These are phyloP conservation scores for Phaeosphaeria sp. DNA, from an alignment of 2,329 filamentous ascomycete genomes.

Conservation along the genomic window DNA sequence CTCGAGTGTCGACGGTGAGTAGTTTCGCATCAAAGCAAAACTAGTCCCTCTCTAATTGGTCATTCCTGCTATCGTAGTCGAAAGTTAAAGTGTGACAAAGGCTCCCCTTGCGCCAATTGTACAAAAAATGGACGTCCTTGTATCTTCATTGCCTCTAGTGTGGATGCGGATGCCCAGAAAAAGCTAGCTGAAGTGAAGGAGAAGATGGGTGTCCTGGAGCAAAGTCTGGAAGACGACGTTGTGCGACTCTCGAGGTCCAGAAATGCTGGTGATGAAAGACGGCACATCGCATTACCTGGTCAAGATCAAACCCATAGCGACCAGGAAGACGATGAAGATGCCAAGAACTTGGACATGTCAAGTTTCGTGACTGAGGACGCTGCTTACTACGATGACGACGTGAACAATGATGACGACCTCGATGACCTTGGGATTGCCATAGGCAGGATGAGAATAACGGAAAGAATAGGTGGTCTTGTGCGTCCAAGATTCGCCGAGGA, in stretches of 20 bases:
- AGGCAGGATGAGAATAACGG: constrained; percentile 74
- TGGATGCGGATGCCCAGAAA: constrained; percentile 73
- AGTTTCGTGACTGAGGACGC: constrained; percentile 69
- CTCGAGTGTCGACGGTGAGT: constrained; percentile 58
- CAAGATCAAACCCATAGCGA: constrained; percentile 61
- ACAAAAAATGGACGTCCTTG: constrained; percentile 59
- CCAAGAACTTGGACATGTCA: constrained; percentile 66
- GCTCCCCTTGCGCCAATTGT: constrained; percentile 74
- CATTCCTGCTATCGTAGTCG: constrained; percentile 44
- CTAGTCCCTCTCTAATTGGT: neutral
- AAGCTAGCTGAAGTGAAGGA: constrained; percentile 80
- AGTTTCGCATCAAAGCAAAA: neutral
- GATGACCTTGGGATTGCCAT: constrained; percentile 75
- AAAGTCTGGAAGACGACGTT: constrained; percentile 73
- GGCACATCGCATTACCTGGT: constrained; percentile 25
- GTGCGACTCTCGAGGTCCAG: constrained; percentile 51
- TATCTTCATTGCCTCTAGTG: constrained; percentile 69
- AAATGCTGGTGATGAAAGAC: neutral
- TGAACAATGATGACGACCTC: constrained; percentile 69
- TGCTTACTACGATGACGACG: constrained; percentile 69
- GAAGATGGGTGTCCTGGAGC: constrained; percentile 76
- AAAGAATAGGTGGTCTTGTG: constrained; percentile 75
- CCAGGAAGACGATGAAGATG: constrained; percentile 62
- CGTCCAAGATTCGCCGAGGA: constrained; percentile 74
- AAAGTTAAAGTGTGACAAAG: constrained; percentile 80